Conservation (phyloP, 306 rosid genomes). For the Luffa aegyptiaca region DNA sequence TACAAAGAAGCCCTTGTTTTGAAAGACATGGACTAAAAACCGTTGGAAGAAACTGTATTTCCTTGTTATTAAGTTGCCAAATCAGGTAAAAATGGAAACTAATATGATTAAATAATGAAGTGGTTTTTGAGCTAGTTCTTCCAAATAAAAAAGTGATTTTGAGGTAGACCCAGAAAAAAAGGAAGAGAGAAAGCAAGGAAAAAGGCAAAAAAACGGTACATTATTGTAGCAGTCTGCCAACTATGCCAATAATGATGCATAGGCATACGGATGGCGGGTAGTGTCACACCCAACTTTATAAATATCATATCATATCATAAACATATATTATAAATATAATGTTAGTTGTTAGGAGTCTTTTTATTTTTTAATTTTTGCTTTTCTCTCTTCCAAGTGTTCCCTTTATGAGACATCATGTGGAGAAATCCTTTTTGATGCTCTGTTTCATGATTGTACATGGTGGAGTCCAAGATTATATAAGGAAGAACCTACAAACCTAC, state of each 20-base stretch:
- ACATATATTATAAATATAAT: background rate
- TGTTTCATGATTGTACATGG: background rate
- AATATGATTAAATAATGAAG: background rate
- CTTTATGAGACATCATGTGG: background rate
- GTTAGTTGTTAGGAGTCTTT: background rate
- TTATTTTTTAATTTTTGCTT: background rate
- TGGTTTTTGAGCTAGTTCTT: background rate
- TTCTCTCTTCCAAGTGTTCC: background rate
- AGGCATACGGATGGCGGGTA: background rate
- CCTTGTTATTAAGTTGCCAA: slow-evolving; percentile 19
- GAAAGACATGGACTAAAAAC: slow-evolving; percentile 16
- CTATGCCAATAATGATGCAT: background rate
- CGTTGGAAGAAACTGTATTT: slow-evolving; percentile 37
- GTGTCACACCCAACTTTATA: background rate
- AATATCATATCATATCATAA: background rate
- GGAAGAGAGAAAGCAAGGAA: background rate
- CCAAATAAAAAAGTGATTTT: background rate
- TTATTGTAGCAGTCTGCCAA: background rate
- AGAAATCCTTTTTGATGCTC: background rate
- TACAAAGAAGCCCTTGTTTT: slow-evolving; percentile 16
- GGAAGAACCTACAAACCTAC: too few relatives aligned
- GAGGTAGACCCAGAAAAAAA: background rate
- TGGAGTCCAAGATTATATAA: background rate
- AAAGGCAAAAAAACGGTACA: background rate
- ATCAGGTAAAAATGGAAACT: slow-evolving; percentile 3